Evolutionary conservation across 805 yeast species (phyloP), one percentile per base, ranked within the genome.

Genomic region (Yamadazyma paraphyllophila): DNA sequence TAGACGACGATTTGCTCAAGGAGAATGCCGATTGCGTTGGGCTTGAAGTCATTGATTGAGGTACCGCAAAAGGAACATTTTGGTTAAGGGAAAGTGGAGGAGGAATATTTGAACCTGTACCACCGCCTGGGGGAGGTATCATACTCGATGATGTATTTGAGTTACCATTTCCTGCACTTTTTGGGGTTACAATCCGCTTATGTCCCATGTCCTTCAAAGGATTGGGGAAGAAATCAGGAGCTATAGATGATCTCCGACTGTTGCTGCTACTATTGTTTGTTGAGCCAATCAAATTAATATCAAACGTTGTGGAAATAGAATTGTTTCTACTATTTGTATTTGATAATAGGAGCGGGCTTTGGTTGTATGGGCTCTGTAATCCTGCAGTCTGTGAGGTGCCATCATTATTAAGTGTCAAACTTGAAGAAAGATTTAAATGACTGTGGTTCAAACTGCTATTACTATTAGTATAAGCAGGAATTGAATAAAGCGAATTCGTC

Each of bases 161-260:
- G 20, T 66, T 62, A 20, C 24, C 24, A 20, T 29, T 29, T 29
- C 31, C 31, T n/a, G 31, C 11, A 10, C 13, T 11, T 46, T 59
- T 60, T 50, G 61, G 66, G 12, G 67, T 60, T 2, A 60, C 38
- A 39, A 57, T 64, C 36, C 68, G 50, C 45, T 65, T 63, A 43
- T 63, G 67, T 29, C 47, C 40, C 12, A 44, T 30, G 16, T 57
- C 62, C 41, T 59, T 60, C 39, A 63, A 51, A 8, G 73, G 71
- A 49, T 65, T 69, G 5, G 76, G 74, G 59, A 70, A 71, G 41
- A 69, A 58, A 46, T 73, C 78, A 7, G 69, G 75, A 3, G 73
- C 75, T 38, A 70, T 52, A 2, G 74, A 67, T 7, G 76, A 68
- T 43, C 76, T 64, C 52, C 78, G 61, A 43, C 71, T 65, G 35